Conservation (phyloP, 768 basidiomycete genomes). For the Tulasnella sp. region DNA sequence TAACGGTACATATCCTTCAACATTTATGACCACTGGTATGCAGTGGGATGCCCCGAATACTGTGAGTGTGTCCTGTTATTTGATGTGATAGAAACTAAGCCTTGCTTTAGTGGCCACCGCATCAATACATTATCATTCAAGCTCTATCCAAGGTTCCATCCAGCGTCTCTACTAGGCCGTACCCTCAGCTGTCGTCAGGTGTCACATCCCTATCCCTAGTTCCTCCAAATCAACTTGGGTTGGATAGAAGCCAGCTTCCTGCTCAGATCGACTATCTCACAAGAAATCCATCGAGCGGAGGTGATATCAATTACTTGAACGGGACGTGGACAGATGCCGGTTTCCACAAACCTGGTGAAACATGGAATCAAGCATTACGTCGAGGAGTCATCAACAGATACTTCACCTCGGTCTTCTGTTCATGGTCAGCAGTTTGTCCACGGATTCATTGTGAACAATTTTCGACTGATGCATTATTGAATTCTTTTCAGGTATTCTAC, state of each 20-base stretch:
- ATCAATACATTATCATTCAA: conserved; percentile 66
- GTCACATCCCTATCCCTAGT: conserved; percentile 55
- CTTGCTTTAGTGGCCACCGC: conserved; percentile 70
- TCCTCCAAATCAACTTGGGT: conserved; percentile 66
- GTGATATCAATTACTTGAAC: conserved; percentile 43
- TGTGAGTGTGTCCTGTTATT: background rate
- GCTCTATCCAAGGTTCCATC: conserved; percentile 64
- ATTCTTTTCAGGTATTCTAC: conserved; percentile 55
- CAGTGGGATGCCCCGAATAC: conserved; percentile 45
- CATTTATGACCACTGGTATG: conserved; percentile 62
- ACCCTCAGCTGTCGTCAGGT: conserved; percentile 35
- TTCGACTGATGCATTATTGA: background rate
- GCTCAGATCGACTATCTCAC: conserved; percentile 41
- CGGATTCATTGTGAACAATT: background rate
- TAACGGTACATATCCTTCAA: conserved; percentile 74
- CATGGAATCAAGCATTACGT: conserved; percentile 48
- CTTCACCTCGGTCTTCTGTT: conserved; percentile 68
- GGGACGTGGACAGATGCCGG: conserved; percentile 21
- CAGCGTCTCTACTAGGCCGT: conserved; percentile 45
- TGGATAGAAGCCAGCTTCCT: conserved; percentile 58
- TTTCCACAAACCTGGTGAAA: conserved; percentile 57
- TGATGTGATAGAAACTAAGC: background rate
- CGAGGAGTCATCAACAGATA: conserved; percentile 79
- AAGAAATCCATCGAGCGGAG: conserved; percentile 30
- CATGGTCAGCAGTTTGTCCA: conserved; percentile 53